Conservation (phyloP, 352 stramenopile genomes). For the Globisporangium spiculum region DNA sequence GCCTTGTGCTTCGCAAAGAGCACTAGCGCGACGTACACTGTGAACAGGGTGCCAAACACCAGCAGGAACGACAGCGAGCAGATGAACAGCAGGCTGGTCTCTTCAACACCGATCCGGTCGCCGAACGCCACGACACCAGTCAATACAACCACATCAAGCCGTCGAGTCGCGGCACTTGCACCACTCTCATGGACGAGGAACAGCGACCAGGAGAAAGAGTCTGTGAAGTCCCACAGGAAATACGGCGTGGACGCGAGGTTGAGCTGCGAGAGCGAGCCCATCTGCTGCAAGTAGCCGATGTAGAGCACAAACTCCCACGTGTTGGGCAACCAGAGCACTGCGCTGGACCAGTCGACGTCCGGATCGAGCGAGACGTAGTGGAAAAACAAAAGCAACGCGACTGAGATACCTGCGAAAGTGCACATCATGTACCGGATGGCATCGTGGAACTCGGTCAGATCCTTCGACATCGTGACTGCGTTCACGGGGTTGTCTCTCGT, state of each 20-base stretch:
- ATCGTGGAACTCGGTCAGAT: slow-evolving; percentile 42
- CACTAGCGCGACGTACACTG: slow-evolving; percentile 47
- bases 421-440: slow-evolving; percentile 46
- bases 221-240: slow-evolving; percentile 66
- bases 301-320: slow-evolving; percentile 76
- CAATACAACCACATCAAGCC: slow-evolving; percentile 50
- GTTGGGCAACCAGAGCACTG: slow-evolving; percentile 55
- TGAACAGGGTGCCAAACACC: slow-evolving; percentile 27
- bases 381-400: slow-evolving; percentile 58
- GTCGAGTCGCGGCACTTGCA: slow-evolving; percentile 19
- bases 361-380: slow-evolving; percentile 59
- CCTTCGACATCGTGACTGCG: slow-evolving; percentile 38
- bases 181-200: slow-evolving; percentile 40
- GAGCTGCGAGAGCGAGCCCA: slow-evolving; percentile 57
- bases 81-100: slow-evolving; percentile 42
- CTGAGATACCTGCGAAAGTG: slow-evolving; percentile 59
- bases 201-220: slow-evolving; percentile 68
- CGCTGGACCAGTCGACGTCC: slow-evolving; percentile 33
- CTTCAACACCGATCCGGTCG: slow-evolving; percentile 49
- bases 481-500: slow-evolving; percentile 45
- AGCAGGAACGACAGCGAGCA: slow-evolving; percentile 41
- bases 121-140: slow-evolving; percentile 55
- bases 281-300: slow-evolving; percentile 64
- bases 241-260: slow-evolving; percentile 60
- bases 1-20: slow-evolving; percentile 57